A percentile compares a stretch with the other conserved stretches of the same genome.
phyloP scores from a whole-genome alignment of 257 asterid species.

The Petunia axillaris region DNA sequence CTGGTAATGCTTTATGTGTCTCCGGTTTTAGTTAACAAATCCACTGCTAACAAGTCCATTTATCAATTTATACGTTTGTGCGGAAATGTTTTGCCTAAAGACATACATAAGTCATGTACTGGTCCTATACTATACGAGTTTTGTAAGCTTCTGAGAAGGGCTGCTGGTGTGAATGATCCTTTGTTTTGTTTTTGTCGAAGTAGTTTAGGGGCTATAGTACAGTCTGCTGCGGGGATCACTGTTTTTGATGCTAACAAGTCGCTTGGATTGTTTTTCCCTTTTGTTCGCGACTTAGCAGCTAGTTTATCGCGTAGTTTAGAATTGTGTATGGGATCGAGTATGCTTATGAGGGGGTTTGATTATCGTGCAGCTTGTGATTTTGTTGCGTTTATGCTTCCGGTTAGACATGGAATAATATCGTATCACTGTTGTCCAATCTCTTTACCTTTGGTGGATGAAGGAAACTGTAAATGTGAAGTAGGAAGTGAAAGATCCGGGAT shows the following conservation, averaged over 20 bases:
- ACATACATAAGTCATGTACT: conserved; percentile 36
- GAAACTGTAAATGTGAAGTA: not conserved
- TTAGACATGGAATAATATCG: conserved; percentile 41
- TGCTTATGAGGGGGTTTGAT: conserved; percentile 34
- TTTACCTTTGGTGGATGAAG: conserved; percentile 42
- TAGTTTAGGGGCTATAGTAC: conserved; percentile 39
- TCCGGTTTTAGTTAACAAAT: conserved; percentile 44
- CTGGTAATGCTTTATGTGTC: conserved; percentile 76
- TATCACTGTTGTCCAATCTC: conserved; percentile 35
- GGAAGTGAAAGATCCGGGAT: not conserved
- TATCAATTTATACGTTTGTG: conserved; percentile 45
- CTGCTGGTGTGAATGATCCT: conserved; percentile 48
- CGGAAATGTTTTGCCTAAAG: conserved; percentile 39
- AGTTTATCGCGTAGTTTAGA: conserved; percentile 47
- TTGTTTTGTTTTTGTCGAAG: conserved; percentile 54
- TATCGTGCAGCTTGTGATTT: conserved; percentile 55
- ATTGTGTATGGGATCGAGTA: conserved; percentile 34
- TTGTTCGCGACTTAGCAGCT: conserved; percentile 58
- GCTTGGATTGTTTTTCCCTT: conserved; percentile 52
- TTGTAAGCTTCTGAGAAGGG: conserved; percentile 54
- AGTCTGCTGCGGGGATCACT: conserved; percentile 23
- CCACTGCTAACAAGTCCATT: conserved; percentile 57
- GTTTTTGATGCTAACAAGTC: conserved; percentile 24
- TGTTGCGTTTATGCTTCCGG: conserved; percentile 45
- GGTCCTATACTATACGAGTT: conserved; percentile 56